Conservation (phyloP, 805 yeast species). For the Maudiozyma turicensis region DNA sequence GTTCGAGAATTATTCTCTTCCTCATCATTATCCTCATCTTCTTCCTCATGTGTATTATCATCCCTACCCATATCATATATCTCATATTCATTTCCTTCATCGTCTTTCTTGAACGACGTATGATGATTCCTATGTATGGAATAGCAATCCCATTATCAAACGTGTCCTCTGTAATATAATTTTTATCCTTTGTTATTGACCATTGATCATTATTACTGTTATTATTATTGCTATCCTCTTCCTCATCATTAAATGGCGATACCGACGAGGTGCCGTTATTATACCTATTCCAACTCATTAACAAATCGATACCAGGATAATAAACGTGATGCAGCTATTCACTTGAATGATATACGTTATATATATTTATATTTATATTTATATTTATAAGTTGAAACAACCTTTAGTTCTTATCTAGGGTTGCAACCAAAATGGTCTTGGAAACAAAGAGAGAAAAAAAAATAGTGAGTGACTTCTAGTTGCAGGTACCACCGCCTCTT, state of each 20-base stretch:
- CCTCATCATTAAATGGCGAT: neutral
- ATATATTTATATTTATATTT: too few relatives aligned
- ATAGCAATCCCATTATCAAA: neutral
- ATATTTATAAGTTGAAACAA: neutral
- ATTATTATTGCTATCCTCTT: neutral
- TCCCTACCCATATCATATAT: too few relatives aligned
- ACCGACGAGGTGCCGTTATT: neutral
- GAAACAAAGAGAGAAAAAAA: neutral
- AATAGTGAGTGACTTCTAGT: too few relatives aligned
- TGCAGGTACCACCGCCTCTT: too few relatives aligned
- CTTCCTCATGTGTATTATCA: neutral
- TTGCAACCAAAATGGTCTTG: neutral
- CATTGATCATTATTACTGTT: neutral
- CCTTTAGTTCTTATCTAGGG: neutral
- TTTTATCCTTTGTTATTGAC: neutral
- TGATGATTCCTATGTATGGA: too few relatives aligned
- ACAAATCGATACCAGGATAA: too few relatives aligned
- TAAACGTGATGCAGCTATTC: too few relatives aligned
- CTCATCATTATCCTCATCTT: neutral
- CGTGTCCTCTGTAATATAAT: neutral
- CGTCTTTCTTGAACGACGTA: too few relatives aligned
- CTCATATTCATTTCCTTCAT: too few relatives aligned
- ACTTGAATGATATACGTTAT: too few relatives aligned
- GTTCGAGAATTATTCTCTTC: constrained; percentile 11
- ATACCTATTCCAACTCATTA: neutral